Conservation (phyloP, 2,329 filamentous ascomycete genomes). For the Xylariales sp. region DNA sequence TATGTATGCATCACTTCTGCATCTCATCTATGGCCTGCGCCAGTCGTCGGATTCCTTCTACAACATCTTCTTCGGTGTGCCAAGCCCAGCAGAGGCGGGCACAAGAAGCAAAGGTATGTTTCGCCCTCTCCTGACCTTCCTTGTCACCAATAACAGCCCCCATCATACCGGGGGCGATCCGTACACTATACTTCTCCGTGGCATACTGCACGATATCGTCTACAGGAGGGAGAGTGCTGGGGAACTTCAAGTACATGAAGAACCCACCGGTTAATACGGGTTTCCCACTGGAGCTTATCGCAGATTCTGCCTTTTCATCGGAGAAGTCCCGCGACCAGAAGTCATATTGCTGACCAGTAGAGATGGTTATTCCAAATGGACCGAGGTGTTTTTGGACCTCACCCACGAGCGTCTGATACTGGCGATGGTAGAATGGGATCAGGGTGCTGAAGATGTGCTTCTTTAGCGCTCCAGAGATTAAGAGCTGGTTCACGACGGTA, state of each 20-base stretch:
- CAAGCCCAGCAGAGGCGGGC: slow-evolving; percentile 6
- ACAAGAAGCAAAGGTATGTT: not conserved
- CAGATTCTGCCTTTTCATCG: not conserved
- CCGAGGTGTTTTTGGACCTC: slow-evolving; percentile 14
- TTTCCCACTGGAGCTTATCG: not conserved
- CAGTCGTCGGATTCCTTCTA: slow-evolving; percentile 46
- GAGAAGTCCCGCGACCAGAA: too few relatives aligned
- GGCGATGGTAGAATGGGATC: slow-evolving; percentile 47
- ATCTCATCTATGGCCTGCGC: too few relatives aligned
- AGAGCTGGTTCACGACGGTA: slow-evolving; percentile 37
- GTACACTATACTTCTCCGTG: slow-evolving; percentile 2
- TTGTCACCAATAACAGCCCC: slow-evolving; percentile 1
- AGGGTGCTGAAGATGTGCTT: slow-evolving; percentile 47
- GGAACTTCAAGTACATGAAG: slow-evolving; percentile 4
- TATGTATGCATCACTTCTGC: too few relatives aligned
- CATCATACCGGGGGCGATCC: not conserved
- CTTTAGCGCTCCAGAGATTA: slow-evolving; percentile 48
- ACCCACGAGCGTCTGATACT: slow-evolving; percentile 15
- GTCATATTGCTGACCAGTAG: too few relatives aligned
- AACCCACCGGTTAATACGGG: slow-evolving; percentile 3
- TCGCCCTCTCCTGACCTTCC: not conserved
- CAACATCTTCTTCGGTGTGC: slow-evolving; percentile 4
- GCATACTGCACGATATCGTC: not conserved
- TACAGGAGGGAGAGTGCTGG: slow-evolving; percentile 5
- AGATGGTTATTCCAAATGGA: slow-evolving; percentile 16